Conservation (phyloP, 441 rosid genomes). For the Populus hybrid region DNA sequence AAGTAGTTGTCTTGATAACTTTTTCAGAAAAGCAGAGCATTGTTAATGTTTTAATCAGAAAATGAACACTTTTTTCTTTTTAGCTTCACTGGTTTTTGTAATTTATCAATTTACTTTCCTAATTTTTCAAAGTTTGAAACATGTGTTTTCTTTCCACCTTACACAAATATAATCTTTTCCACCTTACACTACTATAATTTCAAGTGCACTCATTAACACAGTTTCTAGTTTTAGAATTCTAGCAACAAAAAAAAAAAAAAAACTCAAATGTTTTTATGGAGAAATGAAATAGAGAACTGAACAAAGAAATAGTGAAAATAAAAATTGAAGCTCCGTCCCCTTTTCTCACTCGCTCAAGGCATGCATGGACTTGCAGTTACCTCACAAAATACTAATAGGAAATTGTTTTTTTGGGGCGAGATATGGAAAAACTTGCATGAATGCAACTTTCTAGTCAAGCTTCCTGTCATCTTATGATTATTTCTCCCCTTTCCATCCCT, state of each 20-base stretch:
- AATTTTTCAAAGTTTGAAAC: not conserved
- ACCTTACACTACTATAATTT: not conserved
- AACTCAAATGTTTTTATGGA: not conserved
- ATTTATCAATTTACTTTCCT: not conserved
- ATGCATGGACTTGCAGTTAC: not conserved
- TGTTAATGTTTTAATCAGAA: not conserved
- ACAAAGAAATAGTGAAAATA: not conserved
- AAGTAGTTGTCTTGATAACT: not conserved
- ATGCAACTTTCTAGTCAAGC: not conserved
- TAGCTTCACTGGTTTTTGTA: not conserved
- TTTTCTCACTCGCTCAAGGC: not conserved
- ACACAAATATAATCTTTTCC: not conserved
- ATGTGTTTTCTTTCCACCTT: not conserved
- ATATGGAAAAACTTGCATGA: not conserved
- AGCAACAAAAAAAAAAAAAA: not conserved
- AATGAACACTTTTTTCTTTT: not conserved
- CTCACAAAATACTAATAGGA: not conserved
- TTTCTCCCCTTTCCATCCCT: not conserved
- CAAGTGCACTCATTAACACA: not conserved
- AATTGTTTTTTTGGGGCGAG: not conserved
- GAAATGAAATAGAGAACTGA: not conserved
- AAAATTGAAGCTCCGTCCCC: not conserved
- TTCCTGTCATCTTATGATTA: not conserved
- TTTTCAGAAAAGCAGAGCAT: not conserved
- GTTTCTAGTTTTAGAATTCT: not conserved